Conservation (phyloP, 164 flowering plant species). For the Umbilicus rupestris region DNA sequence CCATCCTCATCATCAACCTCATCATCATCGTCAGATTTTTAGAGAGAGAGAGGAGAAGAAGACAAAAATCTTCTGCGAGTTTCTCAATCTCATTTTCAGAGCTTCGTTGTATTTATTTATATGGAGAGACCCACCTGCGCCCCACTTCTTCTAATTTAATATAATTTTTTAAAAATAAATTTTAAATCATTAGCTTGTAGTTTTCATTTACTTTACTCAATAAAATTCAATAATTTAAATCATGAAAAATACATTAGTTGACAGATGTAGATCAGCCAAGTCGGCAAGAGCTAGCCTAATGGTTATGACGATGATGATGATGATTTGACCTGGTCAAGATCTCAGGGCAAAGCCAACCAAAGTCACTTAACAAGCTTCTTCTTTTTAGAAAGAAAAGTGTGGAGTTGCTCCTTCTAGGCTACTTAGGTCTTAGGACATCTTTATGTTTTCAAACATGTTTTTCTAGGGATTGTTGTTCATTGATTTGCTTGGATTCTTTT, state of each 20-base stretch:
- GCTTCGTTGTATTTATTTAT: too few species aligned
- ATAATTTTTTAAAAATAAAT: too few species aligned
- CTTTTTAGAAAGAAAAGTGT: neutral
- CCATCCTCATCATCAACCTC: too few species aligned
- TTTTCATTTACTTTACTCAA: too few species aligned
- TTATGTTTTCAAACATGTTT: neutral
- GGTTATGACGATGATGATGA: too few species aligned
- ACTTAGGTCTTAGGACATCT: neutral
- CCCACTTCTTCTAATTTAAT: neutral
- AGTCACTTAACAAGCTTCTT: constrained; percentile 1
- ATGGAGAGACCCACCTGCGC: neutral
- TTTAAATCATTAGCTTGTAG: too few species aligned
- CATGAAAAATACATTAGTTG: too few species aligned
- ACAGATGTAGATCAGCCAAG: too few species aligned
- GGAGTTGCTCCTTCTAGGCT: neutral
- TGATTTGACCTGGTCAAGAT: neutral
- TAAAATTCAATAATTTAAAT: too few species aligned
- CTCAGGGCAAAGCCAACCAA: neutral
- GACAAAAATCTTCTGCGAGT: constrained; percentile 11
- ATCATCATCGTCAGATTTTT: too few species aligned
- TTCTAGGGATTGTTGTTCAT: neutral
- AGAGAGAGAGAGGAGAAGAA: constrained; percentile 4
- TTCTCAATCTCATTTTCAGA: constrained; percentile 7
- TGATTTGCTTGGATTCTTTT: neutral
- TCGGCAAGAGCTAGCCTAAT: too few species aligned